Conservation (phyloP, 2,329 filamentous ascomycete genomes). For the Paecilomyces dactylethromorphus region DNA sequence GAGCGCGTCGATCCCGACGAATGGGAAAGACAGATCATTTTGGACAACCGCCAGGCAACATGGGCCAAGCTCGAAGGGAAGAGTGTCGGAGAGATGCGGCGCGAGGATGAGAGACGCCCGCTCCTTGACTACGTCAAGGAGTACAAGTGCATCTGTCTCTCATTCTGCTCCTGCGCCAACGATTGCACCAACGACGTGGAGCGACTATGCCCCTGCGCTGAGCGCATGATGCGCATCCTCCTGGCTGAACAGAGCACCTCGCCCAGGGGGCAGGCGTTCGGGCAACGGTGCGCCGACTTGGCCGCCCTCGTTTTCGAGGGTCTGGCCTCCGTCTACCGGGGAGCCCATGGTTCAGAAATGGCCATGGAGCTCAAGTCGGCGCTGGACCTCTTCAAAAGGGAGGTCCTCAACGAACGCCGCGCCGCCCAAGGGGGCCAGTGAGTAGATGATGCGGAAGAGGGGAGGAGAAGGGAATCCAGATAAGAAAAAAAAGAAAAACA, state of each 20-base stretch:
- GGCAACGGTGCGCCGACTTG: conserved; percentile 18
- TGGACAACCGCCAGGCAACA: conserved; percentile 24
- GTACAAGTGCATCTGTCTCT: conserved; percentile 29
- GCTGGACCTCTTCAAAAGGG: conserved; percentile 19
- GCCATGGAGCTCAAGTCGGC: conserved; percentile 16
- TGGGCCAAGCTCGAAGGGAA: conserved; percentile 28
- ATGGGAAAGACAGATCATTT: conserved; percentile 21
- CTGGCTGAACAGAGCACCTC: conserved; percentile 14
- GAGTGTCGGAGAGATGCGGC: conserved; percentile 27
- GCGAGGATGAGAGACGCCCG: conserved; percentile 14
- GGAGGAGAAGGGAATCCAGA: background rate
- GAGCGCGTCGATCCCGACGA: conserved; percentile 7
- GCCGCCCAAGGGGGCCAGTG: background rate
- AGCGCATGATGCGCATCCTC: conserved; percentile 25
- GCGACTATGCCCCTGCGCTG: conserved; percentile 28
- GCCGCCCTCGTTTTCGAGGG: conserved; percentile 25
- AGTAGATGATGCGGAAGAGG: background rate
- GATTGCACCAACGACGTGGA: conserved; percentile 25
- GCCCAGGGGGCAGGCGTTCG: conserved; percentile 10
- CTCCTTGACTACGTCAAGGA: conserved; percentile 22
- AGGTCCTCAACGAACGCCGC: conserved; percentile 23
- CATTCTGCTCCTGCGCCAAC: conserved; percentile 24
- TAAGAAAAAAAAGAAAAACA: background rate
- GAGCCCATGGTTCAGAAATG: conserved; percentile 13
- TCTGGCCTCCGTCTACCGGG: conserved; percentile 16